Base-by-base conservation (phyloP, 2,329 filamentous ascomycete genomes). In the Aspergillus novoparasiticus region DNA sequence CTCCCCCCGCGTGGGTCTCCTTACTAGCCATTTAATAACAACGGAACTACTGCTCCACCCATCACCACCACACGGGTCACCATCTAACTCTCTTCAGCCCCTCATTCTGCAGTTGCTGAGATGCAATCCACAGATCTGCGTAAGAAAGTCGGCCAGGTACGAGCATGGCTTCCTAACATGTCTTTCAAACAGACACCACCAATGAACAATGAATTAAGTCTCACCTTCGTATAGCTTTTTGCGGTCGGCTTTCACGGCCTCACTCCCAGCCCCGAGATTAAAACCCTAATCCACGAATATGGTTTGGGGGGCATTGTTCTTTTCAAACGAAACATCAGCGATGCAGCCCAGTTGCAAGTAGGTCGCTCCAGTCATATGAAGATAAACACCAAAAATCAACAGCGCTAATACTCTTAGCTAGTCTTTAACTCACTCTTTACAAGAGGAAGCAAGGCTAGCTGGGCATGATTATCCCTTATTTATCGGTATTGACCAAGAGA, bases 401-500 rank as follows among this genome's bases (percentile, higher is more conserved):
- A 30, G 6, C 3, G 23, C 41, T 57, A 16, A 57, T 36, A n/a
- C 51, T n/a, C 30, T 30, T n/a, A 4, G 51, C 1, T 8, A 76
- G 75, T 64, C 72, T 19, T 68, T 78, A 41, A 76, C 71, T 8
- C 64, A 66, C 3, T 74, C 74, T 36, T 73, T 82, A 2, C 80
- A 82, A 70, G 66, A 74, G 39, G 75, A 78, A 58, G 79, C 81
- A 26, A 76, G 69, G 62, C 54, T 70, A 26, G 75, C 79, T 21
- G 78, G 79, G 6, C 76, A 82, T 64, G 50, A 74, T 41, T 73
- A 77, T 59, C 78, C 75, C 57, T 69, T 82, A 1, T 77, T 83
- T 57, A 82, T 83, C 36, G 78, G 76, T 4, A 79, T 80, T 41
- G 80, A 82, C 56, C 80, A 82, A 65, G 80, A 82, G 64, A 82